These are phyloP conservation scores for Alternaria gaisen DNA, from an alignment of 2,329 filamentous ascomycete genomes.

Conservation along the genomic window DNA sequence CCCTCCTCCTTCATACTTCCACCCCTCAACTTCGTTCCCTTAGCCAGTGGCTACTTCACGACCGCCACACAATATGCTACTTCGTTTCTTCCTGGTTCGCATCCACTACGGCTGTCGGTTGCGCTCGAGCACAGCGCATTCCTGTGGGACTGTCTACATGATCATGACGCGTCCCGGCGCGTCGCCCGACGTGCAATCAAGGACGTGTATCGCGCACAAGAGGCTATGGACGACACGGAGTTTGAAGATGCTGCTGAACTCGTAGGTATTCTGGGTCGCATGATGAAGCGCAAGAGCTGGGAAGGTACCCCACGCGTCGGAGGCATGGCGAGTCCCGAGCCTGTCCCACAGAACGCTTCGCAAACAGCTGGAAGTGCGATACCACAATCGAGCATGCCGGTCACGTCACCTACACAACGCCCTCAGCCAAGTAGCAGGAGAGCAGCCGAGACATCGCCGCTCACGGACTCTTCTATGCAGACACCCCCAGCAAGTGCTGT, in stretches of 20 bases:
- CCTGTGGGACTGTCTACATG: conserved; percentile 89
- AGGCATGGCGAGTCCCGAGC: conserved; percentile 44
- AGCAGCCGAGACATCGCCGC: conserved; percentile 38
- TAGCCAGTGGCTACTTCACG: conserved; percentile 82
- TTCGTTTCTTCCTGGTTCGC: conserved; percentile 80
- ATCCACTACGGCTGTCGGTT: conserved; percentile 87
- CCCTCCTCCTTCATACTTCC: conserved; percentile 80
- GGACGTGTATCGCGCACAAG: conserved; percentile 89
- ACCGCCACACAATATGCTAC: conserved; percentile 80
- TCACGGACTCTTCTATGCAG: conserved; percentile 30
- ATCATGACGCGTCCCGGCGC: conserved; percentile 76
- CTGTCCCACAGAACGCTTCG: conserved; percentile 24
- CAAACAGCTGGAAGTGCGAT: conserved; percentile 22
- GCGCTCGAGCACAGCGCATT: conserved; percentile 94
- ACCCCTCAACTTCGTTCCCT: conserved; percentile 79
- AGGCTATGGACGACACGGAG: conserved; percentile 94
- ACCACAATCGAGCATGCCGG: conserved; percentile 16
- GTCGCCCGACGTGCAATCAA: conserved; percentile 84
- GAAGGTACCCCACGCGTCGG: conserved; percentile 49
- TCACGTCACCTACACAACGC: conserved; percentile 28
- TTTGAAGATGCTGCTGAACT: conserved; percentile 91
- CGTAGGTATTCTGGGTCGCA: conserved; percentile 83
- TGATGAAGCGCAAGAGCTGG: conserved; percentile 75
- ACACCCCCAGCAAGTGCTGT: conserved; percentile 26
- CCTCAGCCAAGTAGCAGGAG: conserved; percentile 35